phyloP scores from a whole-genome alignment of 371 early-diverging fungal species.

The Circinella minor region DNA sequence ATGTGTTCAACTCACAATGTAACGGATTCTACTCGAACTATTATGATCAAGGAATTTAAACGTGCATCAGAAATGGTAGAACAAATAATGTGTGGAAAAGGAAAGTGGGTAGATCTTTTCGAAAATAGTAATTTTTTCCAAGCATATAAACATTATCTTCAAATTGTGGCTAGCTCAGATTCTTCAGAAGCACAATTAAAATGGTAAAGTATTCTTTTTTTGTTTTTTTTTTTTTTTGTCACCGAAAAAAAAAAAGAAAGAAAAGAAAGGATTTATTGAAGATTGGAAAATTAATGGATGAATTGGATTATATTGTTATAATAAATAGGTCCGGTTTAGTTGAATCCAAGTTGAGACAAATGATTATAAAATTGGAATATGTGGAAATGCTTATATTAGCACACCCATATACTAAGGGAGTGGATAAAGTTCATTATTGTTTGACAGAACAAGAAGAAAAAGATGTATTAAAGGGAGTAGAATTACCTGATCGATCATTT shows the following conservation, averaged over 20 bases:
- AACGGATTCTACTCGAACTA: slow-evolving; percentile 84
- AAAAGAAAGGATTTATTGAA: too few relatives aligned
- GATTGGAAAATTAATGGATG: slow-evolving; percentile 3
- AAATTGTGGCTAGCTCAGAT: slow-evolving; percentile 83
- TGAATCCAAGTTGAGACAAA: slow-evolving; percentile 93
- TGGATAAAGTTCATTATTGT: slow-evolving; percentile 73
- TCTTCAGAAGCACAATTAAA: slow-evolving; percentile 75
- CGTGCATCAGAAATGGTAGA: slow-evolving; percentile 73
- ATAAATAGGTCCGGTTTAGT: slow-evolving; percentile 75
- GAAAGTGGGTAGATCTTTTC: slow-evolving; percentile 75
- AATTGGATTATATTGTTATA: too few relatives aligned
- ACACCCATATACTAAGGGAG: slow-evolving; percentile 92
- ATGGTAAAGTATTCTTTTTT: slow-evolving; percentile 50
- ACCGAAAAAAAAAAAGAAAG: too few relatives aligned
- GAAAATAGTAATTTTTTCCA: slow-evolving; percentile 90
- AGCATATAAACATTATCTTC: slow-evolving; percentile 91
- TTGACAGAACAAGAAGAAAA: slow-evolving; percentile 66
- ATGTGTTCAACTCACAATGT: slow-evolving; percentile 99
- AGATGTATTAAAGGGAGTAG: slow-evolving; percentile 67
- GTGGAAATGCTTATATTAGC: slow-evolving; percentile 81
- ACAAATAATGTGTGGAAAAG: slow-evolving; percentile 69
- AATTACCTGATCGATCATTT: slow-evolving; percentile 40
- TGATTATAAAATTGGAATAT: slow-evolving; percentile 87
- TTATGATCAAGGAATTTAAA: slow-evolving; percentile 90
- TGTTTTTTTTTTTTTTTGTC: too few relatives aligned